Percentiles rank a stretch among this genome's conserved stretches.
phyloP scores from a whole-genome alignment of 352 stramenopile species.

The Globisporangium ultimum region DNA sequence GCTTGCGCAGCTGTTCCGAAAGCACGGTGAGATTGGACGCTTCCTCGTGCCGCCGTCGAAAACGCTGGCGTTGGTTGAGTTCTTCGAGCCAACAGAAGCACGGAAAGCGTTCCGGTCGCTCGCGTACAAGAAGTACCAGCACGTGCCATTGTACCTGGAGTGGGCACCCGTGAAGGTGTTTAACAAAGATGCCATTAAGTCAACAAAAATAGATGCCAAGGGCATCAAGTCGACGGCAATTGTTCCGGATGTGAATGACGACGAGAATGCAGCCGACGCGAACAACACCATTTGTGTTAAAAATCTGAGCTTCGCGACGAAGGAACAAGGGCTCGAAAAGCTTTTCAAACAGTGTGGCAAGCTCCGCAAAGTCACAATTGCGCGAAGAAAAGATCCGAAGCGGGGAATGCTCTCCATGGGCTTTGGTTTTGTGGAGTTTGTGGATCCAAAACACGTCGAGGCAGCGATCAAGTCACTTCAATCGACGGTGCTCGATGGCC shows the following conservation, averaged over 20 bases:
- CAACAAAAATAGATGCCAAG: constrained; percentile 24
- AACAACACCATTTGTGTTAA: constrained; percentile 96
- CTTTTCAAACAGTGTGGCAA: constrained; percentile 67
- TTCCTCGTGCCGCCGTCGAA: constrained; percentile 92
- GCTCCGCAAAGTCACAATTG: constrained; percentile 87
- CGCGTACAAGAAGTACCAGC: constrained; percentile 98
- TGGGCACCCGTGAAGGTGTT: constrained; percentile 94
- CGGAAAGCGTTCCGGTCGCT: constrained; percentile 95
- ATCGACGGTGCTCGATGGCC: constrained; percentile 91
- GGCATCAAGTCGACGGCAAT: constrained; percentile 55
- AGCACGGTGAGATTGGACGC: constrained; percentile 80
- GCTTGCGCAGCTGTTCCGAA: constrained; percentile 94
- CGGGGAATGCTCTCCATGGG: constrained; percentile 93
- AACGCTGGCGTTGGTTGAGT: constrained; percentile 96
- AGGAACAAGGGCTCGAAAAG: constrained; percentile 81
- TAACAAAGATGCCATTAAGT: constrained; percentile 15
- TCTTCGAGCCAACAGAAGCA: constrained; percentile 92
- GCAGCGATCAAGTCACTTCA: constrained; percentile 79
- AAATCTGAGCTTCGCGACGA: constrained; percentile 98
- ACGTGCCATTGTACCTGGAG: constrained; percentile 98
- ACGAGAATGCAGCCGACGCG: constrained; percentile 59
- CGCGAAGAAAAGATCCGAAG: constrained; percentile 79
- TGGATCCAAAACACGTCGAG: constrained; percentile 80
- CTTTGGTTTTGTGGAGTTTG: constrained; percentile 99
- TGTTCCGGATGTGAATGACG: constrained; percentile 64